These are phyloP conservation scores for Bathelium albidoporum DNA, from an alignment of 495 filamentous ascomycete species.

Conservation along the genomic window DNA sequence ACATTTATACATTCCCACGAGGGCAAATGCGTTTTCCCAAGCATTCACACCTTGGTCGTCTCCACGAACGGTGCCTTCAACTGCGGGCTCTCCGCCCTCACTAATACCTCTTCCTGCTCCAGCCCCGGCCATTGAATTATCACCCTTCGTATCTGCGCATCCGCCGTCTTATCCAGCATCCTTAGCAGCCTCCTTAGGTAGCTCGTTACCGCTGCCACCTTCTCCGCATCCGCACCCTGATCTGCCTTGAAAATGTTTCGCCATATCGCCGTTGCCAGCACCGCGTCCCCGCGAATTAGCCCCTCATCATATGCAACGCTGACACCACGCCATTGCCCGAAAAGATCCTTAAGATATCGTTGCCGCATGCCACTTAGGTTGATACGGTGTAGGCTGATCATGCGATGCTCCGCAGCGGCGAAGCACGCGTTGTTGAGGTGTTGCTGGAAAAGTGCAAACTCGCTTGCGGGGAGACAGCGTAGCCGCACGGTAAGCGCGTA, in stretches of 20 bases:
- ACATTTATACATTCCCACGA: neutral
- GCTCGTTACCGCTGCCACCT: constrained; percentile 61
- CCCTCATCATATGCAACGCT: constrained; percentile 83
- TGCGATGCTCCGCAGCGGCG: constrained; percentile 77
- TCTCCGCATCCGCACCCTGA: constrained; percentile 57
- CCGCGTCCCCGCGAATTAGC: constrained; percentile 68
- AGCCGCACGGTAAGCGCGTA: constrained; percentile 85
- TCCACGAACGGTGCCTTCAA: constrained; percentile 19
- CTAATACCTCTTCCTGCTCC: constrained; percentile 24
- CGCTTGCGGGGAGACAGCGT: constrained; percentile 55
- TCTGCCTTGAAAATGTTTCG: constrained; percentile 78
- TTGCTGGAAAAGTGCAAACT: constrained; percentile 56
- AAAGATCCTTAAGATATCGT: constrained; percentile 84
- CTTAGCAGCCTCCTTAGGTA: constrained; percentile 64
- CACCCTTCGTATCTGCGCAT: constrained; percentile 40
- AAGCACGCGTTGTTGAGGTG: constrained; percentile 89
- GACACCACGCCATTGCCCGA: constrained; percentile 79
- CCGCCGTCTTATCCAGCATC: constrained; percentile 51
- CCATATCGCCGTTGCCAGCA: constrained; percentile 83
- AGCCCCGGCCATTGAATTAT: constrained; percentile 31
- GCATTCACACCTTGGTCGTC: neutral
- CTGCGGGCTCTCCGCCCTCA: constrained; percentile 33
- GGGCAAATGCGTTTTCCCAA: neutral
- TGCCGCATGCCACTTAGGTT: constrained; percentile 55
- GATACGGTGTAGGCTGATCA: constrained; percentile 64